Evolutionary conservation across 2,329 filamentous ascomycete genomes (phyloP), one percentile per base, ranked within the genome.

Genomic region (Nakataea oryzae): DNA sequence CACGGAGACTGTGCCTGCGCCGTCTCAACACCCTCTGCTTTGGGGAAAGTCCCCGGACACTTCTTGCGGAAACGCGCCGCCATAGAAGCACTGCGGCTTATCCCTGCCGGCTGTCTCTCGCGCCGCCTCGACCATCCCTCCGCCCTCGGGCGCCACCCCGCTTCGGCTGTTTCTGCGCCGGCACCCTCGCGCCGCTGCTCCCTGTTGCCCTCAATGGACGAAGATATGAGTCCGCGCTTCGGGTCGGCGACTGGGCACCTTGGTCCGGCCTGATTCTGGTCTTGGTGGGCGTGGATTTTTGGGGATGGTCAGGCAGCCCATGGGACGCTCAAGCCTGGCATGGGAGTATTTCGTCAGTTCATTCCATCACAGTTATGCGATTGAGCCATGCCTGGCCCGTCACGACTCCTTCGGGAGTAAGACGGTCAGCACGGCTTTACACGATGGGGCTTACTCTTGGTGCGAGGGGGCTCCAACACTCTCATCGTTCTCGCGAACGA

Each of bases 371-470:
- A 97, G 93, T 89, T 87, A 97, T 97, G 93, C 93, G 93, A 96
- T 97, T 96, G 91, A 90, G 79, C 74, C 69, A 66, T 72, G 65
- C 68, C 73, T 78, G 73, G 69, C 67, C 65, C 68, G 71, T 58
- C 29, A 17, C 27, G 17, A 60, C 32, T 60, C 34, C 58, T 64
- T 66, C 67, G 69, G 69, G 70, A 64, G 64, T 27, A 56, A 62
- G 58, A 58, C 41, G 13, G 28, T 67, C 62, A 67, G 72, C 73
- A 54, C 75, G 77, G 82, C 90, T 96, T 34, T 96, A 97, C 93
- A 96, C 93, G 92, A 97, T 96, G 93, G 93, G 93, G 93, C 93
- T 97, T 92, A 97, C 96, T 97, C 91, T 97, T 89, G 93, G 92
- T 84, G 89, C 93, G 92, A 96, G 91, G 89, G 89, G 78, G 76